These are phyloP conservation scores for Alopecurus myosuroides DNA, from an alignment of 176 grass and related monocot genomes.

Conservation along the genomic window DNA sequence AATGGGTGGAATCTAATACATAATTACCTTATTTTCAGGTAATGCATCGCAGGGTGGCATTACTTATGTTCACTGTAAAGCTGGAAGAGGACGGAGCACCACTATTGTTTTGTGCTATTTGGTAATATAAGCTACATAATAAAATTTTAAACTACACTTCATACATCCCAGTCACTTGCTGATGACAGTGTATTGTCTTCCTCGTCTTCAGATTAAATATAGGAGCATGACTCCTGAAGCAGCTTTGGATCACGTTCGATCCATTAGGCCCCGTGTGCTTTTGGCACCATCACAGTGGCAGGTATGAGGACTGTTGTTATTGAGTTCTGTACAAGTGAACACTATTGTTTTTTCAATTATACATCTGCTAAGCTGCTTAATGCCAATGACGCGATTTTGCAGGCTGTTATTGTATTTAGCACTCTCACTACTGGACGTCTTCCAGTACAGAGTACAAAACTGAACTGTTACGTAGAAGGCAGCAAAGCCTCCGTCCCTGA, in stretches of 20 bases:
- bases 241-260: constrained; percentile 80
- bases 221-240: constrained; percentile 74
- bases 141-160: not conserved
- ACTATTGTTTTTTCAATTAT: not conserved
- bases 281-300: constrained; percentile 84
- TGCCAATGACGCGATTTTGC: constrained; percentile 12
- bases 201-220: constrained; percentile 64
- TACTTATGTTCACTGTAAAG: constrained; percentile 99
- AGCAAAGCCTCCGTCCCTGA: constrained; percentile 1
- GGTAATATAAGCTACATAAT: constrained; percentile 42
- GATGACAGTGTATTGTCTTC: constrained; percentile 10
- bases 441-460: constrained; percentile 23
- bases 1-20: not conserved
- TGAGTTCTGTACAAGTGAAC: not conserved
- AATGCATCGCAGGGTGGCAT: constrained; percentile 54
- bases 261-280: constrained; percentile 84
- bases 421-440: constrained; percentile 28
- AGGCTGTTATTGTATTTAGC: constrained; percentile 78
- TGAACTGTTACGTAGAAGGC: constrained; percentile 11
- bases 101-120: constrained; percentile 98
- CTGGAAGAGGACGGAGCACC: constrained; percentile 94
- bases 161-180: not conserved
- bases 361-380: not conserved
- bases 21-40: constrained; percentile 34
- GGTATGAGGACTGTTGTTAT: constrained; percentile 33